Evolutionary conservation across 148 eudicot genomes (phyloP), one percentile per base, ranked within the genome.

Genomic region (Polygonum maritimum): DNA sequence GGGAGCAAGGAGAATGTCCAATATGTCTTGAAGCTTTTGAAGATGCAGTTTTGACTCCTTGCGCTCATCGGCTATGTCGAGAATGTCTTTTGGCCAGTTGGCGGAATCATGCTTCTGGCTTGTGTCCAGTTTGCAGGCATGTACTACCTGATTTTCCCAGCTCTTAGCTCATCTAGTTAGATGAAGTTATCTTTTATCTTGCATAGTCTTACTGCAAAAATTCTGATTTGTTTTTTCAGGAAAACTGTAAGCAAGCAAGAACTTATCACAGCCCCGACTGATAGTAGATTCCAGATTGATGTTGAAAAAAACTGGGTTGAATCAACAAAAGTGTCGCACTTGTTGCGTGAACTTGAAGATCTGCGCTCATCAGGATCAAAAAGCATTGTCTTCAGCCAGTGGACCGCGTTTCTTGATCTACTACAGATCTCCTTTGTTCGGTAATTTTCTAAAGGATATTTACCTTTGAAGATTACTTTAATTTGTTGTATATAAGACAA

Each of bases 121-220:
- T 92, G 79, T 95, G 98, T 82, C 98, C 98, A 81, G 98, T 95
- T 83, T 95, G 98, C 85, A 92, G 98, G 98, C 92, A 90, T 63
- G 21, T 67, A 72, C 52, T 10, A 44, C 47, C 33, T 72, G 75
- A 26, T 54, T 54, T 58, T 31, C 10, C 69, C 26, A n/a, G 6
- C 7, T 5, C 26, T 54, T 54, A n/a, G 60, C 26, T 54, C 60
- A 18, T 4, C 21, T 31, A 62, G 12, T 13, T 26, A 5, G 0
- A 14, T 62, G 10, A 8, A 62, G 10, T 38, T 33, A 62, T 62
- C 38, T 62, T 62, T 38, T 33, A 62, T 62, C 38, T 62, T 62
- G 35, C 65, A 58, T 21, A 67, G n/a, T 67, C 71, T 38, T 16
- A 36, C 38, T 41, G 52, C 51, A 73, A 16, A 36, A 14, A 16